Evolutionary conservation across 306 rosid species (phyloP), one percentile per base, ranked within the genome.

Genomic region (Vigna mungo): DNA sequence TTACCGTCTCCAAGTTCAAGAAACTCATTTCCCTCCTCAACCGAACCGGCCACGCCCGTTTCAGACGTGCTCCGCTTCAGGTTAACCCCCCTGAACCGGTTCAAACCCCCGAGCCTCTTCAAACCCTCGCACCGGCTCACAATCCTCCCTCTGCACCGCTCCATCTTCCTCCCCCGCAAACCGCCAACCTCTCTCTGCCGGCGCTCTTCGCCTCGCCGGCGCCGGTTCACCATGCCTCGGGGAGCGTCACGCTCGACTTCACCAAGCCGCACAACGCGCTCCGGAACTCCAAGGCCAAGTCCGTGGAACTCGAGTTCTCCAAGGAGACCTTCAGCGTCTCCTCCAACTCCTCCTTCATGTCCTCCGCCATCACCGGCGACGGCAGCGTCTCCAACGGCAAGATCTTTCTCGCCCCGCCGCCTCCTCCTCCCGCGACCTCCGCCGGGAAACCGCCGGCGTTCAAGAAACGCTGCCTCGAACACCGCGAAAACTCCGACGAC

Each of bases 21-120:
- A 89, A 87, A 69, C 85, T 90, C 74, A 92, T 90, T 21, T 89
- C 94, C 7, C 84, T 94, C 9, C 77, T 92, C 1, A 87, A 90
- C 82, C 94, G 97, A 37, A 90, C 97, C 76, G 98, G 96, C 14
- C 98, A 90, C 56, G 98, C 98, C 71, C 89, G 97, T 15, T 94
- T 94, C 94, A 72, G 98, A 17, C 94, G 97, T 3, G 98, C 89
- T 11, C 98, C 97, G 55, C 60, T 74, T 71, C 83, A 71, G 1
- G 1, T 30, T 30, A 3, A 30, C 4, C 32, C 43, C 2, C 2
- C 41, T 4, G 5, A 11, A 44, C 49, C 49, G 15, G 49, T 12
- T 54, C 3, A 5, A n/a, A 0, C 6, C 17, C 43, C 43, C 11
- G 2, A 12, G 12, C 15, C 48, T 0, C 0, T 11, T 53, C 3